Evolutionary conservation across 2,329 filamentous ascomycete genomes (phyloP).

Genomic region (Diaporthe australafricana): DNA sequence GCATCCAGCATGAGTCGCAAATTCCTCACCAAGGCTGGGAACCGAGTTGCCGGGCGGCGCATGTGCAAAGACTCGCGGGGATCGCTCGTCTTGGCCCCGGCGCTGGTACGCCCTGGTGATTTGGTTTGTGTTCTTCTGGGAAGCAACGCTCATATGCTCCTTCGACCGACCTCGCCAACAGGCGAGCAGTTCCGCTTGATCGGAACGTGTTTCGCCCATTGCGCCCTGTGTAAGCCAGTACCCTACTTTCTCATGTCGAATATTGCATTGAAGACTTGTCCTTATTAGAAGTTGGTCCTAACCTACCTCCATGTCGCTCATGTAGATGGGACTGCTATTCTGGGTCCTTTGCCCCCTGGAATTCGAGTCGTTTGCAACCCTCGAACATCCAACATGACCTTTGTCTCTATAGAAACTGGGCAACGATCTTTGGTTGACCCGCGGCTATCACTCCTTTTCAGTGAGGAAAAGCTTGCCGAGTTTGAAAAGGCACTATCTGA

Average conservation of each 20-base stretch:
- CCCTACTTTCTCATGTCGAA: background rate
- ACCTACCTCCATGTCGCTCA: background rate
- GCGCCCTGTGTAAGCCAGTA: background rate
- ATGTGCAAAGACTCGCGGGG: slow-evolving; percentile 13
- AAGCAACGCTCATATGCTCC: background rate
- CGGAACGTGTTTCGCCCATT: slow-evolving; percentile 5
- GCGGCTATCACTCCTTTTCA: background rate
- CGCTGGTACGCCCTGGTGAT: background rate
- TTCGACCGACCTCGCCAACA: background rate
- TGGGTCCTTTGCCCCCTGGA: background rate
- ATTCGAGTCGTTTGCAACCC: background rate
- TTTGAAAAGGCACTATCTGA: background rate
- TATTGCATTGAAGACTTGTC: background rate
- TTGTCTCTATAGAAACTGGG: background rate
- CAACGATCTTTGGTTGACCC: background rate
- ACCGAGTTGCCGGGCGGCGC: background rate
- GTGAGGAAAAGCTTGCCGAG: background rate
- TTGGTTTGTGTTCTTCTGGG: slow-evolving; percentile 7
- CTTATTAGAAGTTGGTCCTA: background rate
- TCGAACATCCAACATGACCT: background rate
- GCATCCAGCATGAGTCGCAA: background rate
- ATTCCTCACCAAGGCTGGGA: background rate
- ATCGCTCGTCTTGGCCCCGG: slow-evolving; percentile 2
- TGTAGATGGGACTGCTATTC: background rate
- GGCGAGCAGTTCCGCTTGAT: slow-evolving; percentile 1